Evolutionary conservation across 1,284 basidiomycete genomes (phyloP).

Genomic region (Gomphus sp.): DNA sequence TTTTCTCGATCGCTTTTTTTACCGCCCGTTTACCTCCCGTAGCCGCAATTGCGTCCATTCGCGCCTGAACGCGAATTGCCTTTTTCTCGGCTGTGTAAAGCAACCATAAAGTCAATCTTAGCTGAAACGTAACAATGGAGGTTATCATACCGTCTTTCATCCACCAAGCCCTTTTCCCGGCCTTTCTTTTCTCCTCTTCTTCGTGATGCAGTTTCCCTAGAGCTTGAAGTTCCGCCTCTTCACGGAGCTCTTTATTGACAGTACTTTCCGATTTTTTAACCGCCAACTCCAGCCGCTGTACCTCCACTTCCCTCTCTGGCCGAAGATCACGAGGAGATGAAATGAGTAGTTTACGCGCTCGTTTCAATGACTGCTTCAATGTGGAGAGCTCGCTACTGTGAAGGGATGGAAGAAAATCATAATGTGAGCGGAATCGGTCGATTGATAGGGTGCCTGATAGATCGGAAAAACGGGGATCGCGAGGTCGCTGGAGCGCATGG

Average conservation of each 20-base stretch:
- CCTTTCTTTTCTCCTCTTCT: slow-evolving; percentile 63
- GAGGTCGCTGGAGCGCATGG: slow-evolving; percentile 43
- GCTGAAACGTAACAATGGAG: slow-evolving; percentile 11
- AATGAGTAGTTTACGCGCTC: slow-evolving; percentile 57
- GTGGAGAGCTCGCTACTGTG: slow-evolving; percentile 61
- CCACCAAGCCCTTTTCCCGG: slow-evolving; percentile 80
- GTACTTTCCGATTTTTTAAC: slow-evolving; percentile 71
- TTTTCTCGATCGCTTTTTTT: slow-evolving; percentile 83
- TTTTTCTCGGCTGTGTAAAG: slow-evolving; percentile 55
- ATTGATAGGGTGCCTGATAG: slow-evolving; percentile 65
- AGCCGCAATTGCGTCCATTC: slow-evolving; percentile 67
- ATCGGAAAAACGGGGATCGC: slow-evolving; percentile 86
- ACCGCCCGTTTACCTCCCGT: slow-evolving; percentile 73
- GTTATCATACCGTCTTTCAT: slow-evolving; percentile 70
- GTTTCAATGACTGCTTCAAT: slow-evolving; percentile 58
- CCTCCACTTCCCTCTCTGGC: slow-evolving; percentile 59
- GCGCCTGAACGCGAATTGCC: slow-evolving; percentile 60
- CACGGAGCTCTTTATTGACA: slow-evolving; percentile 67
- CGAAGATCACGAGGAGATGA: slow-evolving; percentile 60
- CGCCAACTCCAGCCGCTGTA: slow-evolving; percentile 67
- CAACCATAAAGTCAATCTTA: neutral
- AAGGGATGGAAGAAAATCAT: slow-evolving; percentile 69
- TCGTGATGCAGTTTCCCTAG: slow-evolving; percentile 50
- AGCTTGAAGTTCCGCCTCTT: slow-evolving; percentile 61
- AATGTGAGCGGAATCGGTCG: slow-evolving; percentile 65